Conservation (phyloP, 345 rosid species). For the Salix dunnii region DNA sequence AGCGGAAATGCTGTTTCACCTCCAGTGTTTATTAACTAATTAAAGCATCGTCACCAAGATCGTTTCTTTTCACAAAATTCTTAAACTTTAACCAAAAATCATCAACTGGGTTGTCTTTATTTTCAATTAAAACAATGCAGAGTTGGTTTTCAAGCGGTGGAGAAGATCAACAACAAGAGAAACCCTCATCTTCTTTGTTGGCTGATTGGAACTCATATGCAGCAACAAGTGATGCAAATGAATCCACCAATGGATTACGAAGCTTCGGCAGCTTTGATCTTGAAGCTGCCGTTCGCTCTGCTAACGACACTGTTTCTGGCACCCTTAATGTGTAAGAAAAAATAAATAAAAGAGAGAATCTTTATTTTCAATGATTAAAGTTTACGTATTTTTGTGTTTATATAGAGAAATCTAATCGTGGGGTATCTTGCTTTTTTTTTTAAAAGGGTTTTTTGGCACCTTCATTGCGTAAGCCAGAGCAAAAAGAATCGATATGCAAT, state of each 20-base stretch:
- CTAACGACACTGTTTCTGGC: constrained; percentile 25
- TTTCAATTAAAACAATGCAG: constrained; percentile 15
- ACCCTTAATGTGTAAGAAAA: constrained; percentile 33
- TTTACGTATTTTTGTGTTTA: neutral
- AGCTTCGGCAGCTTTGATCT: constrained; percentile 21
- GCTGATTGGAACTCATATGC: constrained; percentile 35
- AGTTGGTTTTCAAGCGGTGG: constrained; percentile 22
- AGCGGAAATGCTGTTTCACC: neutral
- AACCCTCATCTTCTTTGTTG: constrained; percentile 20
- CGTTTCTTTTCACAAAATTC: neutral
- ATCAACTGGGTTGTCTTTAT: neutral
- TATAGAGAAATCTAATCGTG: neutral
- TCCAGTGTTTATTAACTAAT: neutral
- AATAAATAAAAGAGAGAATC: neutral
- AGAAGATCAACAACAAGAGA: constrained; percentile 12
- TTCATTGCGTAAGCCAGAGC: neutral
- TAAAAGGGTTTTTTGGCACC: neutral
- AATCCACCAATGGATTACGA: neutral
- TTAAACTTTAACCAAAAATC: neutral
- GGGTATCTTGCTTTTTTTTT: neutral
- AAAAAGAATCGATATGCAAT: neutral
- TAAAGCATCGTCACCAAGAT: neutral
- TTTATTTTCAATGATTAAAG: neutral
- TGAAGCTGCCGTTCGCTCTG: constrained; percentile 30
- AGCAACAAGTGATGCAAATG: constrained; percentile 5